Evolutionary conservation across 2,329 filamentous ascomycete genomes (phyloP).

Genomic region (Aureobasidium leucospermi): DNA sequence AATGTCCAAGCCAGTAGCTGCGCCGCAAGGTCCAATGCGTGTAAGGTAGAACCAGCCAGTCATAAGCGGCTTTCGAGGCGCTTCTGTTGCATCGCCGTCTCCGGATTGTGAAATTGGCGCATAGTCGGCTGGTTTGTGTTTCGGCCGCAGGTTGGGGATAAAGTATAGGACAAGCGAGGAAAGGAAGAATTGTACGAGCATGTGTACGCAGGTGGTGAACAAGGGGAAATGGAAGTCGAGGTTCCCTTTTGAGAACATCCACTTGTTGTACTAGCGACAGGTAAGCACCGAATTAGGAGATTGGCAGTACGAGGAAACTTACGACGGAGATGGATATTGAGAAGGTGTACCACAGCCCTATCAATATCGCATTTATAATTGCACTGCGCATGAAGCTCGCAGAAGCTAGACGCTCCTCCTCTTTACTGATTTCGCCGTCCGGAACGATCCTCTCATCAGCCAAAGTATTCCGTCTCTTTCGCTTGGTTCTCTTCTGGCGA

Average conservation of each 20-base stretch:
- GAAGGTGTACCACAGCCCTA: conserved; percentile 81
- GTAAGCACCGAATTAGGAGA: neutral
- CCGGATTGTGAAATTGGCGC: conserved; percentile 14
- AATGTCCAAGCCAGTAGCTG: conserved; percentile 90
- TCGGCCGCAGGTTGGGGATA: conserved; percentile 65
- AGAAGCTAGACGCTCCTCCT: conserved; percentile 70
- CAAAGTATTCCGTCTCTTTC: conserved; percentile 57
- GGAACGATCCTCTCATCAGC: conserved; percentile 63
- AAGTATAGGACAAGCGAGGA: conserved; percentile 71
- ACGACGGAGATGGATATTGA: conserved; percentile 88
- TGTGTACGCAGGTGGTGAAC: conserved; percentile 91
- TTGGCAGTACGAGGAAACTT: conserved; percentile 32
- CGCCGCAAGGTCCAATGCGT: conserved; percentile 83
- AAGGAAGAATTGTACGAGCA: conserved; percentile 86
- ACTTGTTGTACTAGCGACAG: conserved; percentile 80
- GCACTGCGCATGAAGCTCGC: conserved; percentile 62
- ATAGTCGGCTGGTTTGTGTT: conserved; percentile 17
- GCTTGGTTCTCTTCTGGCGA: conserved; percentile 57
- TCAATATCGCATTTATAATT: conserved; percentile 70
- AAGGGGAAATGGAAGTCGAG: conserved; percentile 90
- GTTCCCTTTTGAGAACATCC: conserved; percentile 88
- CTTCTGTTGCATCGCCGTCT: conserved; percentile 15
- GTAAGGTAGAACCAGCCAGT: conserved; percentile 87
- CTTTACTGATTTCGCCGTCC: conserved; percentile 54
- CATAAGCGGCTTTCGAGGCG: conserved; percentile 57